Percentiles rank a stretch among this genome's conserved stretches.
These are phyloP conservation scores for Leccinum subgranulosum DNA, from an alignment of 768 basidiomycete genomes.

Conservation along the genomic window DNA sequence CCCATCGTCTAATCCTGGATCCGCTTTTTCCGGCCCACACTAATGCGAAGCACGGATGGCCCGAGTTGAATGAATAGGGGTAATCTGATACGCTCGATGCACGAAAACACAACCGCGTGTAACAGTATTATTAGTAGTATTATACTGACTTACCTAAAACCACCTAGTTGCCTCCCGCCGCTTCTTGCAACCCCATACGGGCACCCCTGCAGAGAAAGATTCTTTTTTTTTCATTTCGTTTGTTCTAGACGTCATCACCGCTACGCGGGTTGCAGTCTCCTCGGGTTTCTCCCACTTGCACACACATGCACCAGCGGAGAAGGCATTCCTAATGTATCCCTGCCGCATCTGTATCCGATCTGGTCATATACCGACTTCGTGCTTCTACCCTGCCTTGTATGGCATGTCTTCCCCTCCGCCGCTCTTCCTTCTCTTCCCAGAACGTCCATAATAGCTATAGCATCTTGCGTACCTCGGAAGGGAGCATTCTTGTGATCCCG, in stretches of 20 bases:
- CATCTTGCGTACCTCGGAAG: constrained; percentile 6
- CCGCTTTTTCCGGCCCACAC: constrained; percentile 31
- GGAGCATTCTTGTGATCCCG: constrained; percentile 19
- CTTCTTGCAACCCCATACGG: constrained; percentile 29
- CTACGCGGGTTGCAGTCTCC: constrained; percentile 21
- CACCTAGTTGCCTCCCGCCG: constrained; percentile 24
- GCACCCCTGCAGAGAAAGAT: constrained; percentile 18
- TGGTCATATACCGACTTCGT: constrained; percentile 13
- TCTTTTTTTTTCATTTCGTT: constrained; percentile 19
- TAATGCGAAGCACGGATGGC: constrained; percentile 10
- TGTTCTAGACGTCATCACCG: constrained; percentile 21
- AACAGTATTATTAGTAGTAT: constrained; percentile 35
- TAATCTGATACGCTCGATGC: constrained; percentile 16
- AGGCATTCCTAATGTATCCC: constrained; percentile 21
- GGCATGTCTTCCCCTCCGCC: constrained; percentile 4
- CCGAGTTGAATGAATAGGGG: constrained; percentile 16
- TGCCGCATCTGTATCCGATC: constrained; percentile 22
- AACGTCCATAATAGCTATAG: constrained; percentile 3
- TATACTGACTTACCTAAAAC: constrained; percentile 32
- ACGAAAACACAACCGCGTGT: constrained; percentile 26
- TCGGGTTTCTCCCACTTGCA: constrained; percentile 16
- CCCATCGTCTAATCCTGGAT: constrained; percentile 24
- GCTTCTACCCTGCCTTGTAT: constrained; percentile 16
- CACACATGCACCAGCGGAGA: constrained; percentile 19
- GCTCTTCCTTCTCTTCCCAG: constrained; percentile 8